Evolutionary conservation across 176 grass and related monocot genomes (phyloP), one percentile per base, ranked within the genome.

Genomic region (sorghum (Sorghum bicolor)): DNA sequence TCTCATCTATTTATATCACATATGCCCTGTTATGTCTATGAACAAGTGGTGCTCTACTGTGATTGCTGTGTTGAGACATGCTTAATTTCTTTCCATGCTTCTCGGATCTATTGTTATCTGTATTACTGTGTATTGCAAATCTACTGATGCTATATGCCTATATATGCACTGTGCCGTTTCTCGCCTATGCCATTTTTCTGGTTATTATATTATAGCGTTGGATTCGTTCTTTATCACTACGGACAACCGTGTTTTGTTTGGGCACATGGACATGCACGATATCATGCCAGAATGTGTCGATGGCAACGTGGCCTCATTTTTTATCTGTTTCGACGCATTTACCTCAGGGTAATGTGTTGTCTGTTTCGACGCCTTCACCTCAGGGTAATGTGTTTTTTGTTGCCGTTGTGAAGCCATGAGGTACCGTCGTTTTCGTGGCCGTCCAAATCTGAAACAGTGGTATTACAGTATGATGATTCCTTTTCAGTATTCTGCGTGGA

Each of bases 51-150:
- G 24, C 2, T 58, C 8, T 68, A 44, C 40, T 37, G 36, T 72
- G 74, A 40, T 83, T 82, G 29, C 70, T 87, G 29, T 87, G 34
- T 37, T 38, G 3, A 67, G 44, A 73, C 74, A 78, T 73, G 55
- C n/a, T 84, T 76, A 38, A 37, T 75, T 74, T 87, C 53, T 64
- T 64, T 72, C 15, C 32, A 1, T 63, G 14, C 24, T 64, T 61
- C 15, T 44, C 64, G 31, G 60, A 69, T 86, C 24, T 58, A 53
- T 67, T 83, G 61, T 64, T 70, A 75, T 53, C 68, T 79, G 30
- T 83, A 24, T 30, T 80, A 58, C 5, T 37, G 20, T 32, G 63
- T 83, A 67, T 61, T 79, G n/a, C 38, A 12, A 64, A 73, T 79
- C 57, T 40, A 70, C 52, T 43, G 53, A 68, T 66, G 32, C 16